A percentile compares a stretch with the other conserved stretches of the same genome.
phyloP scores from a whole-genome alignment of 345 rosid species.

The Camelina laxa region DNA sequence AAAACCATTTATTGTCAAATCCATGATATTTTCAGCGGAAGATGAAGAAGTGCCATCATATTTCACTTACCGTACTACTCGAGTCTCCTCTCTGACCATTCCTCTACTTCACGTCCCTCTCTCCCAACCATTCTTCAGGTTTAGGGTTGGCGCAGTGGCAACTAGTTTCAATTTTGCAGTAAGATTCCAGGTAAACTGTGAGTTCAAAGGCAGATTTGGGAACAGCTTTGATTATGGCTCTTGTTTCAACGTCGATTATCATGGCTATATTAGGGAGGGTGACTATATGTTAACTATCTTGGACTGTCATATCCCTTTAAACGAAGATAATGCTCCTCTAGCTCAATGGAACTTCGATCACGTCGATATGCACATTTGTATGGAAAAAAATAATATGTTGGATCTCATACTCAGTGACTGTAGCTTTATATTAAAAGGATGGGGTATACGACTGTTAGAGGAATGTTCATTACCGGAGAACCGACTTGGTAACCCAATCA shows the following conservation, averaged over 20 bases:
- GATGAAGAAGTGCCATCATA: constrained; percentile 3
- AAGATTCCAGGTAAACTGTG: no score
- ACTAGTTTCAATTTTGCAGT: neutral
- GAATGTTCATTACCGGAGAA: neutral
- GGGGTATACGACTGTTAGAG: neutral
- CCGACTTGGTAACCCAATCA: neutral
- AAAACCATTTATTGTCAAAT: neutral
- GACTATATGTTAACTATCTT: neutral
- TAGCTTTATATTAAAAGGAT: neutral
- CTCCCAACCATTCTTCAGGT: no score
- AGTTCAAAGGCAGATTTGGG: neutral
- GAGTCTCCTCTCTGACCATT: neutral
- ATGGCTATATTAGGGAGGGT: no score
- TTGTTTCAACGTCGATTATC: neutral
- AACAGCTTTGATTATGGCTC: neutral
- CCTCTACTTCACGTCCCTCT: neutral
- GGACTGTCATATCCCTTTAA: neutral
- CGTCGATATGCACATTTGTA: no score
- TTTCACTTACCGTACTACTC: neutral
- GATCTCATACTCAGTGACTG: no score
- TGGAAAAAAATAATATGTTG: no score
- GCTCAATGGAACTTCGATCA: neutral
- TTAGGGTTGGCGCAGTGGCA: neutral
- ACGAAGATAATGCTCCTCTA: neutral
- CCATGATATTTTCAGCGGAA: neutral